Base-by-base conservation (phyloP, 2,329 filamentous ascomycete species). In the Colletotrichum sp. region DNA sequence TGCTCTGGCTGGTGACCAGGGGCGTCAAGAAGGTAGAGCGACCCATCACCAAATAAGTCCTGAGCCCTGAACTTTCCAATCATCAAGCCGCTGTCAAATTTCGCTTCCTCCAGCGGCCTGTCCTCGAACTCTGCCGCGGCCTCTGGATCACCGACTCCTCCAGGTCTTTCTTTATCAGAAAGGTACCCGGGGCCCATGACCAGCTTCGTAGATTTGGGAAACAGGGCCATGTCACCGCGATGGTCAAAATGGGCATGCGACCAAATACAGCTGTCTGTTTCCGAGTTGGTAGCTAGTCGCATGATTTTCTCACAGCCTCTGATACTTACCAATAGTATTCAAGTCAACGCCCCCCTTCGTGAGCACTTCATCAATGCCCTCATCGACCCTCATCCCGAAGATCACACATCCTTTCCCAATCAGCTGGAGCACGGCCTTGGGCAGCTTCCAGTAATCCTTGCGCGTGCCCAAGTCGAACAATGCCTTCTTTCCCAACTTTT, bases 41-140 rank as follows among this genome's bases (percentile, higher is more conserved):
- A 83, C 2, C 85, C 85, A 59, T 87, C 86, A 13, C 80, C 82
- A 52, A 87, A 87, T 72, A 83, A 86, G 68, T 87, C 85, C n/a
- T 83, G 72, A 1, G 86, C 86, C 15, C 79, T 79, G 78, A 86
- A 87, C 11, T 80, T 77, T 6, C 85, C 86, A 48, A 84, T 78
- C 30, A 59, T 72, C 30, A 78, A 36, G 9, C 44, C 74, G 22
- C 28, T 11, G 36, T 78, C 78, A 59, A 81, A 78, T 27, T 74
- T 64, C 9, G 79, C 66, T 32, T 79, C 79, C 12, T 71, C 63
- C 2, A 79, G 65, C 8, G 52, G 30, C 22, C 78, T 69, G 3
- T 77, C 79, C 7, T 70, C 57, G 15, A 78, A 78, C 30, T 80
- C 79, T 2, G 75, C 12, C 22, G 57, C 34, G 12, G 75, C 57